phyloP scores from a whole-genome alignment of 2,329 filamentous ascomycete species.

The Neofusicoccum cordaticola region DNA sequence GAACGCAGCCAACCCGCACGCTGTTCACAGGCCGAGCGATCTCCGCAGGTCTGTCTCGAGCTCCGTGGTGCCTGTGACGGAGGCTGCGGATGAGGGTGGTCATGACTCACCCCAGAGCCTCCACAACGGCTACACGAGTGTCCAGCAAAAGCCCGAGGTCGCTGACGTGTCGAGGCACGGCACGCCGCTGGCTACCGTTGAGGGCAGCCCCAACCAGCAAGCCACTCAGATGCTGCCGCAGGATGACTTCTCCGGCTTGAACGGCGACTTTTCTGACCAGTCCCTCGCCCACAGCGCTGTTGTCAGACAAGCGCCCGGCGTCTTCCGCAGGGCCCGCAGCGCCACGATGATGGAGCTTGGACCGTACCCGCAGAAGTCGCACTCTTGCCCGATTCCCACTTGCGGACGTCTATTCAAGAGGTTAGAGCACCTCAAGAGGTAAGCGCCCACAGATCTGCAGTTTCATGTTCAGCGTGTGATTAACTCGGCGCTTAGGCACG shows the following conservation, averaged over 20 bases:
- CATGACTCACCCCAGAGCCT: slow-evolving; percentile 77
- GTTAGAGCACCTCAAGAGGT: slow-evolving; percentile 98
- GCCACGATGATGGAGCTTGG: slow-evolving; percentile 96
- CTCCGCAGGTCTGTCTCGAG: slow-evolving; percentile 85
- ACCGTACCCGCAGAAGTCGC: slow-evolving; percentile 95
- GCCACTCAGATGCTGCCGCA: slow-evolving; percentile 64
- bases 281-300: slow-evolving; percentile 56
- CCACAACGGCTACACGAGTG: slow-evolving; percentile 60
- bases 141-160: slow-evolving; percentile 70
- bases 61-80: slow-evolving; percentile 77
- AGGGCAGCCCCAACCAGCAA: slow-evolving; percentile 76
- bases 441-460: slow-evolving; percentile 49
- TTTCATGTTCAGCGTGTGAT: slow-evolving; percentile 18
- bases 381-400: slow-evolving; percentile 98
- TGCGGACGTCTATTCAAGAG: slow-evolving; percentile 98
- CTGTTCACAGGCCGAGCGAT: slow-evolving; percentile 79
- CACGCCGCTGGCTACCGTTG: slow-evolving; percentile 81
- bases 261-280: slow-evolving; percentile 58
- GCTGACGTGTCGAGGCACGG: slow-evolving; percentile 83
- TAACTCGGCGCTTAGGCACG: slow-evolving; percentile 67
- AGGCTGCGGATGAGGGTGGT: slow-evolving; percentile 69
- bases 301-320: slow-evolving; percentile 64
- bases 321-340: slow-evolving; percentile 84
- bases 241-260: slow-evolving; percentile 59
- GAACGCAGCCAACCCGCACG: slow-evolving; percentile 48